A percentile compares a stretch with the other conserved stretches of the same genome.
These are phyloP conservation scores for Boehmeria nivea DNA, from an alignment of 306 rosid genomes.

Conservation along the genomic window DNA sequence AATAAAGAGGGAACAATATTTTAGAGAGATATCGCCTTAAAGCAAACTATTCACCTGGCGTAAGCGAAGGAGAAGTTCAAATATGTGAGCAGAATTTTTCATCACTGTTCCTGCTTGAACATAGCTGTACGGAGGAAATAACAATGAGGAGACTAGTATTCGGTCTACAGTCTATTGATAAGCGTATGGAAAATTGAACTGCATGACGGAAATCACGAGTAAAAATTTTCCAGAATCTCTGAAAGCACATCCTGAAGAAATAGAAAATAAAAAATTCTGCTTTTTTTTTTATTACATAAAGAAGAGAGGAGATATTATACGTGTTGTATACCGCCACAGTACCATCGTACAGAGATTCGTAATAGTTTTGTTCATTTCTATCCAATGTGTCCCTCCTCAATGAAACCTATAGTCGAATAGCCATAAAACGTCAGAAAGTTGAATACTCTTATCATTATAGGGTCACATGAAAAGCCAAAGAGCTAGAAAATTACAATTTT, in stretches of 20 bases:
- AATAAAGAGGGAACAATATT: too few relatives aligned
- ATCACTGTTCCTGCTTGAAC: constrained; percentile 51
- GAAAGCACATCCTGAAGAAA: background rate
- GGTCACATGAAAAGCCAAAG: constrained; percentile 9
- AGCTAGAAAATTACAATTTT: constrained; percentile 59
- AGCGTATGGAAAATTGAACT: too few relatives aligned
- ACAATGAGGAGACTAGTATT: constrained; percentile 23
- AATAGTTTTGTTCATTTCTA: constrained; percentile 70
- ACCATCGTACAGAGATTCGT: constrained; percentile 73
- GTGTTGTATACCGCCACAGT: constrained; percentile 76
- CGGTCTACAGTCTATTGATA: too few relatives aligned
- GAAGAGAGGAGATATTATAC: too few relatives aligned
- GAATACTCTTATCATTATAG: background rate
- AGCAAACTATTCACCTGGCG: constrained; percentile 93
- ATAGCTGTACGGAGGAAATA: constrained; percentile 47
- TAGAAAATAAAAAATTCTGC: constrained; percentile 18
- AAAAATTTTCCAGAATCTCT: too few relatives aligned
- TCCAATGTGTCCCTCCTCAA: constrained; percentile 73
- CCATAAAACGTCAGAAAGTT: background rate
- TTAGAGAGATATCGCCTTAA: too few relatives aligned
- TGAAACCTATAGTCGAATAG: constrained; percentile 46
- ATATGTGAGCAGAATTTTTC: constrained; percentile 82
- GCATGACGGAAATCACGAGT: too few relatives aligned
- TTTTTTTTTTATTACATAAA: too few relatives aligned
- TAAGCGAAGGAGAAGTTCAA: constrained; percentile 83